Evolutionary conservation across 2,329 filamentous ascomycete genomes (phyloP), one percentile per base, ranked within the genome.

Genomic region (Clathrospora elynae): DNA sequence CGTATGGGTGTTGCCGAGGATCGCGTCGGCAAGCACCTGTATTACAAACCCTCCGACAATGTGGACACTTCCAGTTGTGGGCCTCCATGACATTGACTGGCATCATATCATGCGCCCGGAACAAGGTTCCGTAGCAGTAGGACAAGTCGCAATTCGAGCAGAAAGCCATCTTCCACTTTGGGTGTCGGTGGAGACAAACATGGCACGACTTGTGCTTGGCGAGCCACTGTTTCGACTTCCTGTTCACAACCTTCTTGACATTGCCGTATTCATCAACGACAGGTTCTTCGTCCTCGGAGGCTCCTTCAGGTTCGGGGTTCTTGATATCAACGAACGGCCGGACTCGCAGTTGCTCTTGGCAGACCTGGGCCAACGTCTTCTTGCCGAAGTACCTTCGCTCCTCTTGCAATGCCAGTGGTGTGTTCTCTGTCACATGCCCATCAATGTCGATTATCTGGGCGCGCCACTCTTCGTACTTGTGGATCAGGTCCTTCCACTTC

Each of bases 81-180:
- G 88, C 79, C 63, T 95, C 85, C 79, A 96, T 86, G 1, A 91
- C 82, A 13, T 83, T 77, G 58, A 92, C 83, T 0, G 93, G 93
- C 80, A 90, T 87, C 66, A 90, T 82, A 66, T 97, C 92, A 62
- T 96, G 96, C 1, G 89, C 91, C 41, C 93, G 80, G 71, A 90
- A 97, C 2, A 99, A 77, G 11, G 87, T 87, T n/a, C 92, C 92
- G 63, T 95, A 99, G 68, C 93, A 97, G 66, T 95, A 99, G 0
- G 82, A 83, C 41, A 87, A 78, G 9, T 79, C 77, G 61, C 93
- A 97, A 6, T 79, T 81, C 0, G 83, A 84, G 70, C 93, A 99
- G 36, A 83, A 81, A 2, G 89, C 89, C 50, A 96, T 82, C 61
- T 90, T 91, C 82, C 95, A 96, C 13, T 78, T 83, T 36, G 87